Percentiles rank a stretch among this genome's conserved stretches.
Conservation (phyloP, 176 grass and related monocot genomes). For the Panicum miliaceum region DNA sequence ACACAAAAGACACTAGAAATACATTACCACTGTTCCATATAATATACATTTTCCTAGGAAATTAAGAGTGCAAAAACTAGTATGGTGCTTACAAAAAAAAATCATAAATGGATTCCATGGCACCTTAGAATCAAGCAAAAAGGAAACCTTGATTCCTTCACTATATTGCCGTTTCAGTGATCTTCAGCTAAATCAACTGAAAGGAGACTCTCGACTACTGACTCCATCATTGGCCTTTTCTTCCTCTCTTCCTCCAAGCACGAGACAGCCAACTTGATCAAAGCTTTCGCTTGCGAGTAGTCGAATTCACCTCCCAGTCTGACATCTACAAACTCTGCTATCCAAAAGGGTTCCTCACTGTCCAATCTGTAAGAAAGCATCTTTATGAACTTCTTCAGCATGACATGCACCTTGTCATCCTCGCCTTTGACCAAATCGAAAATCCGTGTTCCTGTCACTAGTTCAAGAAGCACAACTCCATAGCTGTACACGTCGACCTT, state of each 20-base stretch:
- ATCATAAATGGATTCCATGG: neutral
- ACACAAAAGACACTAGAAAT: neutral
- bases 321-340: slow-evolving; percentile 49
- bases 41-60: neutral
- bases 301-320: slow-evolving; percentile 39
- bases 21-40: neutral
- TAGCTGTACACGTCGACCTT: slow-evolving; percentile 57
- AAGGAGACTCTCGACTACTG: slow-evolving; percentile 47
- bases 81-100: slow-evolving; percentile 8
- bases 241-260: slow-evolving; percentile 56
- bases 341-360: slow-evolving; percentile 25
- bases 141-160: neutral
- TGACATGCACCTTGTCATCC: slow-evolving; percentile 31
- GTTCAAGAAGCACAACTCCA: slow-evolving; percentile 49
- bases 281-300: slow-evolving; percentile 18
- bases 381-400: slow-evolving; percentile 41
- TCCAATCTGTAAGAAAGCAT: slow-evolving; percentile 41
- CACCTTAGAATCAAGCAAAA: neutral
- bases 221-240: slow-evolving; percentile 55
- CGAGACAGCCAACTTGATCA: slow-evolving; percentile 48
- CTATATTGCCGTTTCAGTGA: neutral
- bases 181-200: slow-evolving; percentile 27
- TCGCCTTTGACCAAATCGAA: slow-evolving; percentile 32
- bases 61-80: neutral
- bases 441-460: slow-evolving; percentile 40